Conservation (phyloP, 768 basidiomycete genomes). For the Hydnomerulius pinastri region DNA sequence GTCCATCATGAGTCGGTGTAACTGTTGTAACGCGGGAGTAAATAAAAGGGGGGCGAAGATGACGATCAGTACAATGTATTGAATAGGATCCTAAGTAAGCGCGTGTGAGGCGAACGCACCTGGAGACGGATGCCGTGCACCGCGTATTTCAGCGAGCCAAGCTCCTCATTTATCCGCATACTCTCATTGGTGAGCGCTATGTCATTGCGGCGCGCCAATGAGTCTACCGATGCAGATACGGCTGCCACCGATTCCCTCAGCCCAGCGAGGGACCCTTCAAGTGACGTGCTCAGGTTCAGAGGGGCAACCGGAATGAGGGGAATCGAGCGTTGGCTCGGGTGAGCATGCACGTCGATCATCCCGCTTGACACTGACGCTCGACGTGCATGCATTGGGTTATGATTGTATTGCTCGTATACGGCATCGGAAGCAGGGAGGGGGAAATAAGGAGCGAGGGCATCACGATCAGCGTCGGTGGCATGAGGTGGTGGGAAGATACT, state of each 20-base stretch:
- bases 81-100: constrained; percentile 16
- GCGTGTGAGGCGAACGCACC: constrained; percentile 41
- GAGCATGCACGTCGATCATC: constrained; percentile 21
- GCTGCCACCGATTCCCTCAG: constrained; percentile 61
- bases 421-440: constrained; percentile 27
- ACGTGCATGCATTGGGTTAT: constrained; percentile 12
- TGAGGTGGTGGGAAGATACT: neutral
- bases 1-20: constrained; percentile 78
- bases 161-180: constrained; percentile 71
- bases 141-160: constrained; percentile 64
- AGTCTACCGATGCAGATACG: constrained; percentile 62
- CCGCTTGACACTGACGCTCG: constrained; percentile 19
- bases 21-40: constrained; percentile 31
- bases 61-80: too few relatives aligned
- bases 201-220: constrained; percentile 60
- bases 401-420: constrained; percentile 19
- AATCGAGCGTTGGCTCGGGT: constrained; percentile 28
- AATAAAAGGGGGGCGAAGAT: too few relatives aligned
- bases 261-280: constrained; percentile 61
- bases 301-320: constrained; percentile 52
- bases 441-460: constrained; percentile 26
- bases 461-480: constrained; percentile 22
- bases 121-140: constrained; percentile 81
- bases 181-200: constrained; percentile 72
- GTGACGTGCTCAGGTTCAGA: constrained; percentile 57